These are phyloP conservation scores for Linderniella brevidens DNA, from an alignment of 257 asterid genomes.

Conservation along the genomic window DNA sequence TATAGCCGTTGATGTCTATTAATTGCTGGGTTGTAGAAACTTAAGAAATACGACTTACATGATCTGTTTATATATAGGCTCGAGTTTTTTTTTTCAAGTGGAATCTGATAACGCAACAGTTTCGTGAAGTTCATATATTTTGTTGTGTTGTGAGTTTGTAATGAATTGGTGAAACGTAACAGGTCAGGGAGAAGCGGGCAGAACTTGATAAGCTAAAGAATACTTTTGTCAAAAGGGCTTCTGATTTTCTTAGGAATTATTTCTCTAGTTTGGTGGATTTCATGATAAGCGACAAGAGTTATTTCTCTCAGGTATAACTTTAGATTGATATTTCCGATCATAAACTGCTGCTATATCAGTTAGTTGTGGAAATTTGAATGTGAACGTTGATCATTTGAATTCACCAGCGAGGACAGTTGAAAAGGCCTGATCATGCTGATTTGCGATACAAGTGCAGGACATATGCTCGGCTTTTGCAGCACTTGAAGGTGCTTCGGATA, in stretches of 20 bases:
- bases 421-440: slow-evolving; percentile 99
- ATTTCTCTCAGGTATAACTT: slow-evolving; percentile 79
- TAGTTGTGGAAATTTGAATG: not conserved
- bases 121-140: no score
- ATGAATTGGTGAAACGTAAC: slow-evolving; percentile 12
- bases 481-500: slow-evolving; percentile 50
- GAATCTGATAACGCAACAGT: no score
- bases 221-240: slow-evolving; percentile 81
- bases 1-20: no score
- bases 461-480: slow-evolving; percentile 97
- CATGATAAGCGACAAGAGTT: slow-evolving; percentile 93
- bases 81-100: no score
- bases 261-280: slow-evolving; percentile 96
- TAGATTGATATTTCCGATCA: not conserved
- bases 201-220: slow-evolving; percentile 75
- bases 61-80: no score
- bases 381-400: not conserved
- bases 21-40: no score
- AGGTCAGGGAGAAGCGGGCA: slow-evolving; percentile 92
- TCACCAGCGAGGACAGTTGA: slow-evolving; percentile 81
- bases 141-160: no score
- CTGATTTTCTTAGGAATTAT: slow-evolving; percentile 81
- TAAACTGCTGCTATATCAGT: no score
- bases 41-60: no score
- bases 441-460: slow-evolving; percentile 94